phyloP scores from a whole-genome alignment of 2,329 filamentous ascomycete genomes.

The Epichloe scottii region DNA sequence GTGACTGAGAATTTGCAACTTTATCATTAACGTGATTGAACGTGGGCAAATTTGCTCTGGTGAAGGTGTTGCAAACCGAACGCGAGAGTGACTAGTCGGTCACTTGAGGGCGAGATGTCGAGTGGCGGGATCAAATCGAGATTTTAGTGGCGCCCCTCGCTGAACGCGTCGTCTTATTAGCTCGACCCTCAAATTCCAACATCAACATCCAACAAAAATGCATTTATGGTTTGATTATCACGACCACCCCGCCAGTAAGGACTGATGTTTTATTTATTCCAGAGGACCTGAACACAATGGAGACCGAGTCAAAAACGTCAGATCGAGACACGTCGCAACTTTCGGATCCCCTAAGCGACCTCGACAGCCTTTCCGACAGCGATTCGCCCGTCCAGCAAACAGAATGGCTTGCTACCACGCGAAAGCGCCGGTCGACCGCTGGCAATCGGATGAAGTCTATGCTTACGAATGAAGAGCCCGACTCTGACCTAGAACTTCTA shows the following conservation, averaged over 20 bases:
- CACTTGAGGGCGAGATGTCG: constrained; percentile 1
- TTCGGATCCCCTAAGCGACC: constrained; percentile 14
- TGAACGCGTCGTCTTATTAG: neutral
- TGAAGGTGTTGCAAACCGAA: neutral
- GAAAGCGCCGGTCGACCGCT: constrained; percentile 66
- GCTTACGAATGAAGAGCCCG: constrained; percentile 60
- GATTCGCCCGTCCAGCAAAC: constrained; percentile 28
- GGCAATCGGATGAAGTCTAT: constrained; percentile 74
- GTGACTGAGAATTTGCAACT: neutral
- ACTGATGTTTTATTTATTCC: neutral
- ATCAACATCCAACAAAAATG: neutral
- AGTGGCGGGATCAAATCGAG: neutral
- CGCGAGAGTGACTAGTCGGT: neutral
- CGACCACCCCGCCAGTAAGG: neutral
- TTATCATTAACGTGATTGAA: neutral
- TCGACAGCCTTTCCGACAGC: constrained; percentile 21
- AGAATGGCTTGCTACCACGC: constrained; percentile 62
- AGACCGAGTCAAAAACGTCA: constrained; percentile 16
- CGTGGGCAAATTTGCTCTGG: neutral
- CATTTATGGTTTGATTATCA: neutral
- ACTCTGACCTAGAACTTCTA: constrained; percentile 57
- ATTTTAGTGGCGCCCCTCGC: neutral
- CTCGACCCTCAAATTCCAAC: neutral
- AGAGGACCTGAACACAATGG: constrained; percentile 13
- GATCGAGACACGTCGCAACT: constrained; percentile 22